These are phyloP conservation scores for Boletus patriciae DNA, from an alignment of 768 basidiomycete genomes.

Conservation along the genomic window DNA sequence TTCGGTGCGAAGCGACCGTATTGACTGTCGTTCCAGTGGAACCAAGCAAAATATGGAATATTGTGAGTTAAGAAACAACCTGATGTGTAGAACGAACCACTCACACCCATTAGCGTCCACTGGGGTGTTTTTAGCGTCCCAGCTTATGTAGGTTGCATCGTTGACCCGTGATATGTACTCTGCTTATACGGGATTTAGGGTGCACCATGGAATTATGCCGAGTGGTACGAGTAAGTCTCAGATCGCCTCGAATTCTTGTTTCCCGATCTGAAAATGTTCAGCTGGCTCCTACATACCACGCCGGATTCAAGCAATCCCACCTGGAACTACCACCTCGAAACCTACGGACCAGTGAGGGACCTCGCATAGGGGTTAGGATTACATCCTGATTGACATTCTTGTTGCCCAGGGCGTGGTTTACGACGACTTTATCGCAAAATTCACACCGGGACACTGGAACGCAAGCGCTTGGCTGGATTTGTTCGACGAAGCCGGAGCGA, in stretches of 20 bases:
- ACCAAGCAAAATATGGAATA: constrained; percentile 54
- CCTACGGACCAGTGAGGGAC: constrained; percentile 43
- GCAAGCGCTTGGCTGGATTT: constrained; percentile 55
- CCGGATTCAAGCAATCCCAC: constrained; percentile 39
- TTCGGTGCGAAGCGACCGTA: not conserved
- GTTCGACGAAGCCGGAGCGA: constrained; percentile 56
- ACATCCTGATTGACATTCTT: not conserved
- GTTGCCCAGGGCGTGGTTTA: constrained; percentile 44
- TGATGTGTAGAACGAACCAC: not conserved
- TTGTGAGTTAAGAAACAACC: constrained; percentile 40
- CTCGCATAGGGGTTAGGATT: not conserved
- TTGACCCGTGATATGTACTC: not conserved
- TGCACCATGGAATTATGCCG: constrained; percentile 43
- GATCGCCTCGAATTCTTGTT: not conserved
- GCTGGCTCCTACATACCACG: constrained; percentile 42
- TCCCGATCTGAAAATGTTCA: constrained; percentile 7
- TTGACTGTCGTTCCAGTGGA: constrained; percentile 39
- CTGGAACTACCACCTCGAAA: constrained; percentile 50
- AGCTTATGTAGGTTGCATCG: constrained; percentile 36
- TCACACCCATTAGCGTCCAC: constrained; percentile 40
- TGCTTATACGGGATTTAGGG: constrained; percentile 31
- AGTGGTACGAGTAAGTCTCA: constrained; percentile 54
- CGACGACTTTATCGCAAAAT: constrained; percentile 58
- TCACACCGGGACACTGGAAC: constrained; percentile 53
- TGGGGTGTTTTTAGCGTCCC: constrained; percentile 51